Base-by-base conservation (phyloP, 176 grass and related monocot species). In the Juncus effusus region DNA sequence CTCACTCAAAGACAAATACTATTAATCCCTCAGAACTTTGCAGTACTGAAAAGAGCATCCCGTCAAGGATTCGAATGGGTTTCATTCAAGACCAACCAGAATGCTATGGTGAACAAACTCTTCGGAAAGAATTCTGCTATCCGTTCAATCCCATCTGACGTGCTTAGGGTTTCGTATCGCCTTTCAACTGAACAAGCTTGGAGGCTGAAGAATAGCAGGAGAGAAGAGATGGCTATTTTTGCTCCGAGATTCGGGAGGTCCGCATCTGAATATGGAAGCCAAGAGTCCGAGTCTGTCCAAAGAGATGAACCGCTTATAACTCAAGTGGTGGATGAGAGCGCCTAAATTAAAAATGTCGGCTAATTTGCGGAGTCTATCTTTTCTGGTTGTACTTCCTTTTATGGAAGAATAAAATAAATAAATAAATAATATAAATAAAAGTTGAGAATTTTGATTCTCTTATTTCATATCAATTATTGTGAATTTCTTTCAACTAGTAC, bases 121-220 rank as follows among this genome's bases (percentile, higher is more conserved):
- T 12, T 41, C 0, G 80, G 80, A 13, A 82, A 77, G 74, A 10
- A 4, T n/a, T 82, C 80, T 9, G 38, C 75, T 6, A 11, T 77
- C 1, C 60, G n/a, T 3, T 42, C 54, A 1, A 1, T 82, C 6
- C 80, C 74, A 0, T 8, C 59, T 3, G 74, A 82, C 12, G 60
- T 82, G 6, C n/a, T 77, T 5, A 16, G 59, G 51, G 65, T 15
- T 10, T 56, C 67, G 1, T 77, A 77, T 3, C 28, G 54, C 9
- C 13, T 82, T 9, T 71, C 80, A 9, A 77, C 50, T 11, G 74
- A 73, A 6, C 52, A 77, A 40, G 66, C 66, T 3, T 13, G 35
- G 9, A 77, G 66, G 4, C 51, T 82, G 12, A 82, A 82, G 53
- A 37, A 49, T 5, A 77, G 38, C 6, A 82, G 65, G 10, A 69